Evolutionary conservation across 148 eudicot genomes (phyloP), one percentile per base, ranked within the genome.

Genomic region (Persicaria tinctoria): DNA sequence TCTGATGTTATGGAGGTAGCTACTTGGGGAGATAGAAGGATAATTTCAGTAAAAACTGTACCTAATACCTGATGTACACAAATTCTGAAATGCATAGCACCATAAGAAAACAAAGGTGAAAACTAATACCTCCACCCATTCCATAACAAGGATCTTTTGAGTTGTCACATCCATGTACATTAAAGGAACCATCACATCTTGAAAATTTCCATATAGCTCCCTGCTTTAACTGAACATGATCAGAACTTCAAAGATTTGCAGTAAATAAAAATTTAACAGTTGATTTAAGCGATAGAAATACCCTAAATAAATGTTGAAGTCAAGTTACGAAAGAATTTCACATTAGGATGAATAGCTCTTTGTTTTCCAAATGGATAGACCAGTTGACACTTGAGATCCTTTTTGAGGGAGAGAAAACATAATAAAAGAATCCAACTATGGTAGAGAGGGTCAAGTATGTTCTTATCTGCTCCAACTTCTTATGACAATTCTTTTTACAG

Each of bases 121-220:
- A 73, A 70, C 16, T 38, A 66, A 48, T 88, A 91, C 98, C 97
- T 94, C 97, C 64, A 94, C 80, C 98, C 98, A 94, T 76, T 94
- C 87, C 98, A 94, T 94, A 74, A 80, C 79, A 8, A 94, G 88
- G 78, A 94, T 86, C 83, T 79, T 90, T 60, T 87, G 82, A 77
- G 96, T 91, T 75, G 98, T 91, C 84, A 78, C 83, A 72, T 85
- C 92, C 74, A 82, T 56, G 82, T 87, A 88, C 93, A 94, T 88
- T 70, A 79, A 81, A 32, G 98, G 98, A 85, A 94, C 93, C 75
- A 90, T 77, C 53, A 94, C 98, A 87, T 94, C 98, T 78, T 86
- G 69, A 75, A 94, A 85, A 80, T 81, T 74, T 1, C 97, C 98
- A 81, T 93, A 93, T 80, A 93, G 82, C 82, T 91, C 83, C 75